phyloP scores from a whole-genome alignment of 2,329 filamentous ascomycete genomes.

The Diaporthe eres region DNA sequence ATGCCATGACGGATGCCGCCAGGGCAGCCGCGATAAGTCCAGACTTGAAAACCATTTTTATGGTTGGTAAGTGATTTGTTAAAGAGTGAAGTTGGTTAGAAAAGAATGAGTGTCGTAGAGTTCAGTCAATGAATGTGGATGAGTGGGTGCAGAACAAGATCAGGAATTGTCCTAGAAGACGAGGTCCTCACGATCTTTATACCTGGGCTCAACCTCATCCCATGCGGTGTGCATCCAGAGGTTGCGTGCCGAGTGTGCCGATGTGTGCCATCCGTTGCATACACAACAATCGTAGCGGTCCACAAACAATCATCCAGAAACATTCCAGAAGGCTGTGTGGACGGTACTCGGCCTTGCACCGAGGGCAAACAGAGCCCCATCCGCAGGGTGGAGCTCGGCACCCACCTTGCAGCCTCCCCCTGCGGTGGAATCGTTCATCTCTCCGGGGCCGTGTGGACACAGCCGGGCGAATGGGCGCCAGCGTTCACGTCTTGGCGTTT shows the following conservation, averaged over 20 bases:
- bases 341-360: constrained; percentile 17
- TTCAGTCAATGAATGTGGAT: constrained; percentile 23
- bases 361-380: not conserved
- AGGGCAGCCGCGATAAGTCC: constrained; percentile 38
- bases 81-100: constrained; percentile 24
- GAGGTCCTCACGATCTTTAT: constrained; percentile 26
- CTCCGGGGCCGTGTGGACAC: constrained; percentile 17
- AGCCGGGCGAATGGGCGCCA: constrained; percentile 21
- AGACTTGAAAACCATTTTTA: constrained; percentile 33
- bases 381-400: constrained; percentile 19
- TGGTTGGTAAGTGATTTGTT: constrained; percentile 11
- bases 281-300: not conserved
- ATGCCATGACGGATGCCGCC: constrained; percentile 39
- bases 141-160: constrained; percentile 3
- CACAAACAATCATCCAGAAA: constrained; percentile 24
- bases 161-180: not conserved
- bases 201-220: constrained; percentile 5
- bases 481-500: constrained; percentile 21
- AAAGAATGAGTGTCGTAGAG: constrained; percentile 15
- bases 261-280: not conserved
- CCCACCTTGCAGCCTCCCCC: constrained; percentile 26
- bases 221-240: not conserved
- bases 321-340: constrained; percentile 23
- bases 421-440: constrained; percentile 32
- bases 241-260: constrained; percentile 7